Conservation (phyloP, 2,329 filamentous ascomycete genomes). For the Diaporthe sp. region DNA sequence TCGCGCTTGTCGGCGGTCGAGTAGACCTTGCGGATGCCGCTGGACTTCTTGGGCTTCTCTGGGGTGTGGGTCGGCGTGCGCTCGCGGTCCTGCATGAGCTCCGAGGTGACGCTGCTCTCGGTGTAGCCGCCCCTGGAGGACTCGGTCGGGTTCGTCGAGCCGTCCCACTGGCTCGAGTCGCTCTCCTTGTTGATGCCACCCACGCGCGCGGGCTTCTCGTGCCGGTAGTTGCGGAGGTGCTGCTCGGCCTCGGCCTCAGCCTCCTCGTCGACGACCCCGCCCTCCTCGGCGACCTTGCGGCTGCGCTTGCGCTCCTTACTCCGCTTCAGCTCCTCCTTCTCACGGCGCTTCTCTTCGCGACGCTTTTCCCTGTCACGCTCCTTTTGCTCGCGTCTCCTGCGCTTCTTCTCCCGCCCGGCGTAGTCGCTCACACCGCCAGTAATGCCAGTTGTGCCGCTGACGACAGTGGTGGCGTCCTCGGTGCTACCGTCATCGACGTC, state of each 20-base stretch:
- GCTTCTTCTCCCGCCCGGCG: constrained; percentile 66
- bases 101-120: constrained; percentile 67
- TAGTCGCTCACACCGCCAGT: constrained; percentile 71
- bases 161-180: constrained; percentile 86
- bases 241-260: constrained; percentile 75
- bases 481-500: constrained; percentile 69
- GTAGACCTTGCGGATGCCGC: constrained; percentile 74
- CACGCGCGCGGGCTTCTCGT: constrained; percentile 88
- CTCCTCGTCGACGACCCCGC: constrained; percentile 72
- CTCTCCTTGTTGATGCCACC: constrained; percentile 88
- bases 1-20: constrained; percentile 69
- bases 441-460: constrained; percentile 63
- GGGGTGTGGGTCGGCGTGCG: constrained; percentile 57
- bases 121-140: constrained; percentile 56
- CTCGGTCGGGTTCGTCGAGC: constrained; percentile 76
- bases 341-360: constrained; percentile 52
- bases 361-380: constrained; percentile 64
- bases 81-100: constrained; percentile 72
- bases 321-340: constrained; percentile 51
- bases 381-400: constrained; percentile 66
- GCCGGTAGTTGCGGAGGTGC: constrained; percentile 85
- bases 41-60: constrained; percentile 55
- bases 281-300: constrained; percentile 69
- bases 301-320: constrained; percentile 50
- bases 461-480: constrained; percentile 54